Percentiles rank a stretch among this genome's conserved stretches.
Conservation (phyloP, 306 rosid species). For the Cicer pinnatifidum region DNA sequence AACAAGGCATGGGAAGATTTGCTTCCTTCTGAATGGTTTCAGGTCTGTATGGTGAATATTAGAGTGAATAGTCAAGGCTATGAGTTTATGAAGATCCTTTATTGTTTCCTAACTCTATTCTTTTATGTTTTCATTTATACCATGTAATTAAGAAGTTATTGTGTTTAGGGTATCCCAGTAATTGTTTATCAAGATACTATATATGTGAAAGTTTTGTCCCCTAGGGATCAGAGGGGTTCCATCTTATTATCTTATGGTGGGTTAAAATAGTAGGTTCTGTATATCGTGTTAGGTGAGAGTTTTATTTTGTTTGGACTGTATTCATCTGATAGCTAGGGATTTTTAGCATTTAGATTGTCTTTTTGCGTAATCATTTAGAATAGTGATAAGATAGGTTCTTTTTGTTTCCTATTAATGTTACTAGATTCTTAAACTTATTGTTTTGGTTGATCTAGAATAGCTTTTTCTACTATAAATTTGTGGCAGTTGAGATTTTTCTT, state of each 20-base stretch:
- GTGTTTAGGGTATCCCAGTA: background rate
- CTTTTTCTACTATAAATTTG: too few species aligned
- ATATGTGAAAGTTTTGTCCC: slow-evolving; percentile 17
- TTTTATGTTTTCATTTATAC: slow-evolving; percentile 40
- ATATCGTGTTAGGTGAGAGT: background rate
- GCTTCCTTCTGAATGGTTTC: slow-evolving; percentile 94
- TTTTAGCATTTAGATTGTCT: background rate
- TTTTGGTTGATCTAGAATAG: too few species aligned
- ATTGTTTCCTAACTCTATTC: slow-evolving; percentile 15
- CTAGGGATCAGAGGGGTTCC: background rate
- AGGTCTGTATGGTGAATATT: slow-evolving; percentile 57
- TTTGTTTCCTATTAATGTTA: too few species aligned
- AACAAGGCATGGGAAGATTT: slow-evolving; percentile 83
- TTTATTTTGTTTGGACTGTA: background rate
- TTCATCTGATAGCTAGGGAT: background rate
- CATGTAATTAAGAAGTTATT: background rate
- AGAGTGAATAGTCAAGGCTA: slow-evolving; percentile 12
- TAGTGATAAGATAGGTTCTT: too few species aligned
- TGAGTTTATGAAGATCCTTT: background rate
- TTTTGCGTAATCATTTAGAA: background rate
- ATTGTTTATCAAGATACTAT: slow-evolving; percentile 18
- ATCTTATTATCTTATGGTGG: background rate
- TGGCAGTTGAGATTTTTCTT: too few species aligned
- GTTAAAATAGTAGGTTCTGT: slow-evolving; percentile 11
- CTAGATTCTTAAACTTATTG: too few species aligned